Base-by-base conservation (phyloP, 352 stramenopile genomes). In the Phytopythium montanum region DNA sequence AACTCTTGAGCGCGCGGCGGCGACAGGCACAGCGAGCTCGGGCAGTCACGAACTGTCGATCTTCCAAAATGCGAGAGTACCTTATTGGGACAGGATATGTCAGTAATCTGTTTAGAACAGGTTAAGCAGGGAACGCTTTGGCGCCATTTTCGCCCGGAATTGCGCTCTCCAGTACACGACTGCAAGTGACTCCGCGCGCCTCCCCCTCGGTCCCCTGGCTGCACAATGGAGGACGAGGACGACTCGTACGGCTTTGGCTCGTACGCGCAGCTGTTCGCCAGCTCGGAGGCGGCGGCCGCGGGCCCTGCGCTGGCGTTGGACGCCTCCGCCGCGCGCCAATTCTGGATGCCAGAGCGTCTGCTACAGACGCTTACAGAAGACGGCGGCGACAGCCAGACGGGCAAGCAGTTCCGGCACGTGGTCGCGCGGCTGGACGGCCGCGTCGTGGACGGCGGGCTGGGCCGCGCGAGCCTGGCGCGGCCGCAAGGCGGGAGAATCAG, bases 191-290 rank as follows among this genome's bases (percentile, higher is more conserved):
- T 38, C 33, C 33, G 33, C 33, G 2, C 16, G 41, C 41, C 41
- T 25, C 39, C 19, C 39, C 36, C 36, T 16, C 36, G 12, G 36
- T 42, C 44, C 13, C 44, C 16, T 8, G n/a, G 23, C 26, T 21
- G 23, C 6, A 10, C 42, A 28, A 72, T 86, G 73, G 70, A 87
- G 19, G 76, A 88, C 28, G 76, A 86, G 42, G 76, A 86, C 33
- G 78, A 88, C 55, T 76, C 69, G 59, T 87, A 87, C 65, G 81
- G 78, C 81, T 90, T 88, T 58, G 73, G 76, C 39, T 84, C 80
- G 50, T 81, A 78, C 66, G 73, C 76, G 26, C 76, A 87, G 10
- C 69, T 90, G 64, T 86, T 90, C 60, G 70, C 78, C 23, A 41
- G 34, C 61, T 16, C 13, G 25, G 19, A 41, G 48, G 8, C 13